Base-by-base conservation (phyloP, 2,329 filamentous ascomycete genomes). In the Aphanocladium album region DNA sequence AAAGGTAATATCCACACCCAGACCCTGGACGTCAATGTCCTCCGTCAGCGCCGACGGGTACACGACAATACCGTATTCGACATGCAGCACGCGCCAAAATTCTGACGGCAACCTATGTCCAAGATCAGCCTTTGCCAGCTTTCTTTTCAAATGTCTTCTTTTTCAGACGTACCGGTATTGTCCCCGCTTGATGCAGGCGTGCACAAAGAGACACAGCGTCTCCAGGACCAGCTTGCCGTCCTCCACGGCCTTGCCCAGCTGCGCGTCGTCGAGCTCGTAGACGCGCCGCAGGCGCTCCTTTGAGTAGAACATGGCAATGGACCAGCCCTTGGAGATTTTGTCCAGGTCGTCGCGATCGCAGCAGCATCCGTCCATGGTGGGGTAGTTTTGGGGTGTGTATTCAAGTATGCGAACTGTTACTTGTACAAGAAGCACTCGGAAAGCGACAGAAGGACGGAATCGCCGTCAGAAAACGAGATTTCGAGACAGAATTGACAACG, bases 41-140 rank as follows among this genome's bases (percentile, higher is more conserved):
- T 76, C 74, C 11, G 70, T 73, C 60, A 76, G 64, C 4, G 74
- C 74, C 1, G 74, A 75, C 2, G 74, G 74, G 57, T 76, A 76
- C 23, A 76, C 71, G n/a, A 76, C 65, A 47, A 76, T 76, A 43
- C 74, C 74, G 30, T 74, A 76, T 54, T 76, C 74, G 7, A 68
- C 62, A 37, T 75, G 72, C 16, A 76, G 67, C 8, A 75, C 66
- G 27, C 70, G 65, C 74, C 74, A 76, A 56, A 76, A 76, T 56
- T 73, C 72, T 1, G 69, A 63, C 12, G 74, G 74, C 16, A 76
- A 62, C 37, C 74, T 76, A n/a, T 19, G 9, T 16, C 39, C 9
- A 25, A n/a, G 21, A 12, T n/a, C 16, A 25, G 14, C 11, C 27
- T 19, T 45, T 43, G 14, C 19, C 47, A 51, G 23, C 19, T n/a